These are phyloP conservation scores for Cladosporium sp. DNA, from an alignment of 2,329 filamentous ascomycete genomes.

Conservation along the genomic window DNA sequence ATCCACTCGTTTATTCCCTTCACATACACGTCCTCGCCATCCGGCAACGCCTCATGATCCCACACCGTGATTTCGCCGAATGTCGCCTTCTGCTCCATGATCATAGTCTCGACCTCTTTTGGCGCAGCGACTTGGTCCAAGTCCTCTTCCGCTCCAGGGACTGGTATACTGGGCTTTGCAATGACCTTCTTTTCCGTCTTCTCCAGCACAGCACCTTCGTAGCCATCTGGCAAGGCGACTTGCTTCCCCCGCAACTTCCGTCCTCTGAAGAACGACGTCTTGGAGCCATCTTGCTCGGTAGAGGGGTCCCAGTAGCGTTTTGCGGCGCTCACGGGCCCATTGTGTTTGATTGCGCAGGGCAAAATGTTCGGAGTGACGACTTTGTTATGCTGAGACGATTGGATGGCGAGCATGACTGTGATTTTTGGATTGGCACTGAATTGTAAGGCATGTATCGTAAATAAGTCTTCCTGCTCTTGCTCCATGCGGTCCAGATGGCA, in stretches of 20 bases:
- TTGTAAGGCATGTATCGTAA: not conserved
- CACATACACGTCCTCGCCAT: conserved; percentile 63
- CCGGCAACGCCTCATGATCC: conserved; percentile 66
- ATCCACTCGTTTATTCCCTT: conserved; percentile 78
- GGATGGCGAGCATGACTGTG: conserved; percentile 41
- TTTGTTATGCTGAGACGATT: conserved; percentile 20
- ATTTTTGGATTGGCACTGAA: not conserved
- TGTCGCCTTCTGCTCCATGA: conserved; percentile 56
- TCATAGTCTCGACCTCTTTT: conserved; percentile 44
- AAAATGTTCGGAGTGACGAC: conserved; percentile 63
- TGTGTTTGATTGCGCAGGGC: conserved; percentile 73
- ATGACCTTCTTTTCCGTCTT: conserved; percentile 19
- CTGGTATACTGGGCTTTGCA: conserved; percentile 1
- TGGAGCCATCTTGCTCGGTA: conserved; percentile 8
- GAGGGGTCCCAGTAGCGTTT: conserved; percentile 65
- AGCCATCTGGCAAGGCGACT: conserved; percentile 63
- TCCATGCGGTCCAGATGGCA: too few species aligned
- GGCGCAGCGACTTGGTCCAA: conserved; percentile 1
- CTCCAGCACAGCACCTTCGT: conserved; percentile 41
- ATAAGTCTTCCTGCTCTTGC: not conserved
- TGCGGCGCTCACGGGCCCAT: conserved; percentile 61
- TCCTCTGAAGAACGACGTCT: conserved; percentile 66
- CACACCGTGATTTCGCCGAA: conserved; percentile 79
- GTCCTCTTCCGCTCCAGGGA: not conserved
- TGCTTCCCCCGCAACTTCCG: conserved; percentile 66